Evolutionary conservation across 306 rosid genomes (phyloP), one percentile per base, ranked within the genome.

Genomic region (Vigna nakashimae): DNA sequence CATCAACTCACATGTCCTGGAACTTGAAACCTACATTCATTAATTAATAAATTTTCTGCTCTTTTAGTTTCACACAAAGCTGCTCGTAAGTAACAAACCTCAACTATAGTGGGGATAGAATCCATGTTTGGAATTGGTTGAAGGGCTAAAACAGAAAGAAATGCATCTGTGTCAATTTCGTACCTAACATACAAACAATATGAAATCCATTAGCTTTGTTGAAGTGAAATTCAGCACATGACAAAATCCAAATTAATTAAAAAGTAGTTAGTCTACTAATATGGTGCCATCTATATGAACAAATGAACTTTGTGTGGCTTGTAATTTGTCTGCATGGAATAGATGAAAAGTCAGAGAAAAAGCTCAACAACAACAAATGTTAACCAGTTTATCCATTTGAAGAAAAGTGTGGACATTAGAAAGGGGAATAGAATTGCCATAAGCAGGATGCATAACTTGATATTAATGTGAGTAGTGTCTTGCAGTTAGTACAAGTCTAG

Each of bases 121-220:
- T 85, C 91, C 96, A 95, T 95, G 7, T 87, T 73, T 9, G 90
- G 94, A 83, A 95, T 95, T 63, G 94, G 92, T 78, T 92, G 99
- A 84, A 95, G 99, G 40, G 98, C 99, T 82, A 95, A 84, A 75
- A 92, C 94, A 69, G 98, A 91, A 76, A 95, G 92, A 90, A 91
- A 92, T 56, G 99, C 99, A 87, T 95, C 99, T 10, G 99, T 95
- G 76, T 95, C 99, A 87, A 95, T 90, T 71, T 95, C 99, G 85
- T 86, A 90, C 96, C 99, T 95, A 85, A 71, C 38, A 80, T 75
- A 71, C 62, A 51, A 74, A 85, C 56, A 75, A 85, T 82, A 48
- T 59, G 73, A 75, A 77, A 84, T 89, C 83, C 90, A 73, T 73
- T 60, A 68, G 73, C 66, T 77, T 85, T 6, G n/a, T 48, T 20